phyloP scores from a whole-genome alignment of 2,329 filamentous ascomycete genomes.

The Colletotrichum lini region DNA sequence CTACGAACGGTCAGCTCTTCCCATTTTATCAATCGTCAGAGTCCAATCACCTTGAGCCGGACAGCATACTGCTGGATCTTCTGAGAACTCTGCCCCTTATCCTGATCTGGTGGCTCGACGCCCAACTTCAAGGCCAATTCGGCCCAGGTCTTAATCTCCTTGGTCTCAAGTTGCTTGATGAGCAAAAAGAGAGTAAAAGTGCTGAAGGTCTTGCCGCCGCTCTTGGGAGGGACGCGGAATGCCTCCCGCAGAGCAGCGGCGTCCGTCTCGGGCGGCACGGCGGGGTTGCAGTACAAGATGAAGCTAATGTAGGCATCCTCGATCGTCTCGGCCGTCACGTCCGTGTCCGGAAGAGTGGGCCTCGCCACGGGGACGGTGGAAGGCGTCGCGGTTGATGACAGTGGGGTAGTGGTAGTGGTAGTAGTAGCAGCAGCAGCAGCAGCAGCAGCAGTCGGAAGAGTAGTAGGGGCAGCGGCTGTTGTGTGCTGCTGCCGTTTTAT shows the following conservation, averaged over 20 bases:
- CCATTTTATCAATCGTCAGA: background rate
- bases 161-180: conserved; percentile 82
- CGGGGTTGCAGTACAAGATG: conserved; percentile 92
- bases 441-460: background rate
- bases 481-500: conserved; percentile 14
- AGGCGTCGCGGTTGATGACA: background rate
- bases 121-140: conserved; percentile 90
- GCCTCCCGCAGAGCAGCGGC: conserved; percentile 79
- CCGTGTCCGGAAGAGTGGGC: conserved; percentile 72
- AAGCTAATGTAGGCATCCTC: conserved; percentile 88
- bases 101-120: conserved; percentile 84
- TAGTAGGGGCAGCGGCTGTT: background rate
- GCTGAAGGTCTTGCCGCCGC: conserved; percentile 88
- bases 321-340: conserved; percentile 79
- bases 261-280: conserved; percentile 78
- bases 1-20: conserved; percentile 57
- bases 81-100: conserved; percentile 90
- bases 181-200: conserved; percentile 84
- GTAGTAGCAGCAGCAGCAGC: background rate
- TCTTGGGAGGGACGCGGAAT: conserved; percentile 86
- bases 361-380: conserved; percentile 7
- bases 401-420: background rate
- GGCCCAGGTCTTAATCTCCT: conserved; percentile 94
- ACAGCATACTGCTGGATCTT: conserved; percentile 97
- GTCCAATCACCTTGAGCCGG: conserved; percentile 79